Evolutionary conservation across 1,284 basidiomycete species (phyloP).

Genomic region (Tilletiopsis washingtonensis): DNA sequence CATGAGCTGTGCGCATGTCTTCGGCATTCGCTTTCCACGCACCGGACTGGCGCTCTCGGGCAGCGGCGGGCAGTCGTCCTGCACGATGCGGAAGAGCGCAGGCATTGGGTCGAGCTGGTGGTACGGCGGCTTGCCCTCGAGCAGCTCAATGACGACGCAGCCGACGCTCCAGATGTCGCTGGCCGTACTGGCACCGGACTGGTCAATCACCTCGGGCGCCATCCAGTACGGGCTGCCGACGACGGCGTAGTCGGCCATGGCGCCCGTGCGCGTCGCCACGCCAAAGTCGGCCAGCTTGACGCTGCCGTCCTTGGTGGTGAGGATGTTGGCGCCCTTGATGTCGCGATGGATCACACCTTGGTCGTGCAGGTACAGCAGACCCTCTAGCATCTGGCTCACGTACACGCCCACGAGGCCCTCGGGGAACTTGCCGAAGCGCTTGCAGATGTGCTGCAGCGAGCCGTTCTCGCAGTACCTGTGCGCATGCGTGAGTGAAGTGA

Average conservation of each 20-base stretch:
- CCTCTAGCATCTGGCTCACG: constrained; percentile 67
- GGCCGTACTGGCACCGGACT: constrained; percentile 88
- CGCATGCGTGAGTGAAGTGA: constrained; percentile 2
- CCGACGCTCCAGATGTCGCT: constrained; percentile 96
- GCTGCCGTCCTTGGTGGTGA: constrained; percentile 57
- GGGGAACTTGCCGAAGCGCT: constrained; percentile 95
- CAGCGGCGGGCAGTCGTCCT: constrained; percentile 91
- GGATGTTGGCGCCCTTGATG: constrained; percentile 54
- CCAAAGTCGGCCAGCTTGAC: constrained; percentile 26
- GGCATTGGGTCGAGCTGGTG: constrained; percentile 95
- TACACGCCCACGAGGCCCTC: constrained; percentile 93
- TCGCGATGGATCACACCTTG: constrained; percentile 42
- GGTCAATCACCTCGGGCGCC: constrained; percentile 51
- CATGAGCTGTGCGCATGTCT: neutral
- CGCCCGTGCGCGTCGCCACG: constrained; percentile 23
- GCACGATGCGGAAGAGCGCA: constrained; percentile 92
- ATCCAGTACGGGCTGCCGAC: constrained; percentile 46
- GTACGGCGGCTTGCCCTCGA: constrained; percentile 93
- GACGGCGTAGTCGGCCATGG: constrained; percentile 49
- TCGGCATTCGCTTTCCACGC: constrained; percentile 12
- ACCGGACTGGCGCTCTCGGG: constrained; percentile 78
- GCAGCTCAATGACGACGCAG: constrained; percentile 88
- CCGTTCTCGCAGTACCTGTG: constrained; percentile 92
- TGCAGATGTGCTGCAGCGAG: constrained; percentile 85
- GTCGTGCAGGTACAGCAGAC: constrained; percentile 39